Base-by-base conservation (phyloP, 129 eudicot genomes). In the Gnaphalium uliginosum region DNA sequence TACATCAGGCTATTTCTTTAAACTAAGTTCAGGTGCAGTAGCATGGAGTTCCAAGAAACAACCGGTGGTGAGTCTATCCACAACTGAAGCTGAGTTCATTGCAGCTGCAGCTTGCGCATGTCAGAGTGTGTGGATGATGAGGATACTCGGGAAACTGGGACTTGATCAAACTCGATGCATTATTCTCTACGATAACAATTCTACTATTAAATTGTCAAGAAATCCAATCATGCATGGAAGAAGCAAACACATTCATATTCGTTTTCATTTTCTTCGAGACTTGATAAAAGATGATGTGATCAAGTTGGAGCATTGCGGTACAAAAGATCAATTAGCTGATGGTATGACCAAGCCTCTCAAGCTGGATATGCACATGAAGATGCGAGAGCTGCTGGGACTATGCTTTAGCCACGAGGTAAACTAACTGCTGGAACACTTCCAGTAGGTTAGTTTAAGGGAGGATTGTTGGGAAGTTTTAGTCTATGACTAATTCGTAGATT, bases 121-220 rank as follows among this genome's bases (percentile, higher is more conserved):
- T 39, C 72, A 68, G 23, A 68, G 72, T 39, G 33, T 68, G 9
- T 68, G 57, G 58, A 41, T 68, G 72, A 68, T 66, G 24, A 66
- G 70, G n/a, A 19, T 66, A 39, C 57, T 68, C 23, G 58, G 4
- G 13, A 68, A 7, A 23, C 4, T 68, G n/a, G 70, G 56, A 23
- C n/a, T 22, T 3, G 14, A 62, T 68, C 30, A 41, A 21, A 54
- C 4, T 39, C 23, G 24, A 19, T 68, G 57, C 8, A 66, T 25
- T 22, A 68, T 68, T 24, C 35, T 66, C 25, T 66, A 6, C 19
- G 51, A 66, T 39, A 68, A 35, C 19, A 39, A 35, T 35, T 35
- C 41, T 6, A 35, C 41, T 35, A 35, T 35, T 35, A 35, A 35
- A 10, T 35, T 35, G 27, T 71, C 63, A 4, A 53, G 29, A 24